A percentile compares a stretch with the other conserved stretches of the same genome.
phyloP scores from a whole-genome alignment of 169 alveolate species.

The Cyclospora cayetanensis region DNA sequence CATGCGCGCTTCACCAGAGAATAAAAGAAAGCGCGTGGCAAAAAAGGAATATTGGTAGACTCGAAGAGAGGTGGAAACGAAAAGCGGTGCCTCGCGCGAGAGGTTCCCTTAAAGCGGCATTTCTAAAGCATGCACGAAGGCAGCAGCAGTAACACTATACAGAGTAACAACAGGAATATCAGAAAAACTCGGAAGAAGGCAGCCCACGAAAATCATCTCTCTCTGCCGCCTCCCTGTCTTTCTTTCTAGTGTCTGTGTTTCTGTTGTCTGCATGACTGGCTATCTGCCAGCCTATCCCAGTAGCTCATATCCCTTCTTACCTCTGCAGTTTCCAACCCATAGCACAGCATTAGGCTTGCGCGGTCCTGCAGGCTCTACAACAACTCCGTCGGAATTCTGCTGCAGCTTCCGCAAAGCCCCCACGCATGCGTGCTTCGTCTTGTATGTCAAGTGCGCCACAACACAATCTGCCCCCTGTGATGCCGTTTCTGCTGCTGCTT shows the following conservation, averaged over 20 bases:
- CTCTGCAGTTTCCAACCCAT: constrained; percentile 65
- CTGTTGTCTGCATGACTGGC: no score
- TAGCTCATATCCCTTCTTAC: no score
- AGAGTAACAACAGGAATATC: no score
- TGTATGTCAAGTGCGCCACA: constrained; percentile 60
- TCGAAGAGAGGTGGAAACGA: neutral
- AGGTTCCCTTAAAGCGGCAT: neutral
- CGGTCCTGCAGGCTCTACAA: constrained; percentile 58
- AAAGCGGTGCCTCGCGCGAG: no score
- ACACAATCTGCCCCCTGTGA: neutral
- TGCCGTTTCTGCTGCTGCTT: neutral
- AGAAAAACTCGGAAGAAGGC: no score
- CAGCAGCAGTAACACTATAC: neutral
- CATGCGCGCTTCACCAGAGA: neutral
- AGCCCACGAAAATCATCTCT: no score
- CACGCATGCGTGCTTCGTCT: constrained; percentile 54
- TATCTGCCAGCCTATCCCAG: no score
- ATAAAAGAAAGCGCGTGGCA: neutral
- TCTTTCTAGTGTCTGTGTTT: no score
- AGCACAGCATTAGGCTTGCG: constrained; percentile 55
- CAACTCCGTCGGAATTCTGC: constrained; percentile 17
- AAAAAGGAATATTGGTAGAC: neutral
- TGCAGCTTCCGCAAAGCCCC: constrained; percentile 59
- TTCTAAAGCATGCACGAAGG: neutral
- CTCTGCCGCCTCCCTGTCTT: no score